phyloP scores from a whole-genome alignment of 2,329 filamentous ascomycete species.

The Exophiala oligosperma region DNA sequence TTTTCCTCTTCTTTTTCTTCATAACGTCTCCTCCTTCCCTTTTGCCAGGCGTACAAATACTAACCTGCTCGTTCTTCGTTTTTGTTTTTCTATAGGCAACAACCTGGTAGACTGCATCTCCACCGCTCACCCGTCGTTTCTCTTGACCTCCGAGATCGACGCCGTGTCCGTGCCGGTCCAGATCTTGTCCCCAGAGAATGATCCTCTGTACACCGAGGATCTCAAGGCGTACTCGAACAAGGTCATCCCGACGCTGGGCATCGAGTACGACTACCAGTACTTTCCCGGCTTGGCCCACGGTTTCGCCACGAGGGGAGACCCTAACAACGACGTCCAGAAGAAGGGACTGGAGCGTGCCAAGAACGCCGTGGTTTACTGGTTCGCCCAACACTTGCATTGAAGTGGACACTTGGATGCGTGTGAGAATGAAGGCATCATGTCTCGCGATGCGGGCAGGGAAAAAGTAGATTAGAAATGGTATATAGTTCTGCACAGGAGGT shows the following conservation, averaged over 20 bases:
- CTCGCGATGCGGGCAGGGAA: too few relatives aligned
- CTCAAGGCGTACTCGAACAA: slow-evolving; percentile 47
- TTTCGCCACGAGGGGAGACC: slow-evolving; percentile 46
- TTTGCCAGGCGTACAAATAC: background rate
- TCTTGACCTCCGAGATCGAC: slow-evolving; percentile 49
- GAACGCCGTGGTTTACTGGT: slow-evolving; percentile 49
- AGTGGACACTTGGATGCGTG: too few relatives aligned
- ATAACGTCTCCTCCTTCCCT: background rate
- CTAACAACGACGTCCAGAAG: slow-evolving; percentile 40
- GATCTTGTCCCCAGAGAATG: slow-evolving; percentile 52
- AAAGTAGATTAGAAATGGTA: too few relatives aligned
- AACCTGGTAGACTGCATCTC: slow-evolving; percentile 48
- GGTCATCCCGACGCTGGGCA: slow-evolving; percentile 38
- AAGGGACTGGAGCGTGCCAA: slow-evolving; percentile 50
- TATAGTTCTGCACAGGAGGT: too few relatives aligned
- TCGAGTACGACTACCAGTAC: slow-evolving; percentile 53
- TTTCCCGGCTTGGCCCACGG: slow-evolving; percentile 53
- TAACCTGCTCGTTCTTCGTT: too few relatives aligned
- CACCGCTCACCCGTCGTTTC: slow-evolving; percentile 46
- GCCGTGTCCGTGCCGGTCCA: slow-evolving; percentile 50
- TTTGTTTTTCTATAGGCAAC: background rate
- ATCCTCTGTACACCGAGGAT: slow-evolving; percentile 45
- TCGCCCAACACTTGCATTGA: slow-evolving; percentile 24
- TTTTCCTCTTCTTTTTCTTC: background rate
- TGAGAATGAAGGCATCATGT: too few relatives aligned